Evolutionary conservation across 176 grass and related monocot species (phyloP).

Genomic region (Avena atlantica): DNA sequence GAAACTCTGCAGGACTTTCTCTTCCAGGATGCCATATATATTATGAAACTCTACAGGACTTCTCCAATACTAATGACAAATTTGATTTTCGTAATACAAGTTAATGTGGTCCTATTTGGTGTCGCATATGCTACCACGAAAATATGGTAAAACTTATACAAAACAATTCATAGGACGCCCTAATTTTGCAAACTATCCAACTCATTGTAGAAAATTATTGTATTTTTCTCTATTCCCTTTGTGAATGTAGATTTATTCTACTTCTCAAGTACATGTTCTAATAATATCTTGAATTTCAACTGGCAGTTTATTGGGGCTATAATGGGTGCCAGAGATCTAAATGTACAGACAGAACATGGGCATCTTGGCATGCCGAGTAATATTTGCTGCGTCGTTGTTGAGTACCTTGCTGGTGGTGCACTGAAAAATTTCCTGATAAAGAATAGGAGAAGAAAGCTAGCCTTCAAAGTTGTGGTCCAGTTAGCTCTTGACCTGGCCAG

Average conservation of each 20-base stretch:
- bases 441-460: constrained; percentile 92
- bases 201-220: constrained; percentile 11
- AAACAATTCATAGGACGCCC: constrained; percentile 1
- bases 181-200: constrained; percentile 23
- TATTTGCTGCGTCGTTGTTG: constrained; percentile 89
- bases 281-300: constrained; percentile 39
- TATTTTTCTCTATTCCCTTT: constrained; percentile 28
- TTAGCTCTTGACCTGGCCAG: constrained; percentile 91
- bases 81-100: not conserved
- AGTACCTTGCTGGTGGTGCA: constrained; percentile 94
- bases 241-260: constrained; percentile 32
- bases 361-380: constrained; percentile 92
- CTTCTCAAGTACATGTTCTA: constrained; percentile 36
- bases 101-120: constrained; percentile 3
- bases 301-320: constrained; percentile 94
- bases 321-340: constrained; percentile 94
- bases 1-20: too few relatives aligned
- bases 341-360: constrained; percentile 90
- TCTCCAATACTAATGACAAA: not conserved
- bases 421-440: constrained; percentile 99
- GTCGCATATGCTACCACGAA: not conserved
- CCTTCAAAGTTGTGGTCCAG: constrained; percentile 95
- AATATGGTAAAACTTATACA: not conserved
- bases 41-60: not conserved
- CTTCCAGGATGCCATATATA: too few relatives aligned